Evolutionary conservation across 1,284 basidiomycete species (phyloP), one percentile per base, ranked within the genome.

Genomic region (Irpex rosettiformis): DNA sequence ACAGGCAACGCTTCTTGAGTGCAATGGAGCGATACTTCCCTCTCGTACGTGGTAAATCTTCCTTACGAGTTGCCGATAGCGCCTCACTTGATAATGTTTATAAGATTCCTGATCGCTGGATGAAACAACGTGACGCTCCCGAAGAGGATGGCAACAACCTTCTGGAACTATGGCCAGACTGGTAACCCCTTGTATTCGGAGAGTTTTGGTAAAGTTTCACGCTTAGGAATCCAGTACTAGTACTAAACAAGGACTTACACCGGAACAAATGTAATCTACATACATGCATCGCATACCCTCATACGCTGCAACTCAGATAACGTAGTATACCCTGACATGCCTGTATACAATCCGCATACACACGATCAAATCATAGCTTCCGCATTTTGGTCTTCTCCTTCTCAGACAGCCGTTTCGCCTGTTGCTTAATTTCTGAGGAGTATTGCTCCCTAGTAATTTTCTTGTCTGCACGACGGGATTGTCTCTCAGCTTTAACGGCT

Each of bases 11-110:
- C 25, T 97, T 97, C 76, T 79, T 94, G 48, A 87, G 86, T 55
- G 93, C 94, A 0, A 97, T 96, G 93, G 93, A 96, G 67, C 81
- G 90, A 42, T 96, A 96, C 72, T 94, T 96, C 73, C 88, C 90
- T 52, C 65, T 93, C 72, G 91, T 92, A 64, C 68, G 84, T 40
- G 27, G 18, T 18, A 10, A 2, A 27, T 68, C n/a, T n/a, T n/a
- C n/a, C n/a, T n/a, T n/a, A n/a, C 3, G 16, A 37, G 16, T 48
- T 43, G 16, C 25, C 3, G 2, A 18, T 7, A 16, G 7, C 29
- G 25, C n/a, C 18, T 8, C 33, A n/a, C 53, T 24, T 47, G 65
- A 52, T 18, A 52, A 55, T 25, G 1, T n/a, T 54, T 53, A 57
- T 40, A 5, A 93, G 90, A 81, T 91, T 52, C 91, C 91, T 11